Evolutionary conservation across 331 rosid species (phyloP).

Genomic region (Pyrus hybrid): DNA sequence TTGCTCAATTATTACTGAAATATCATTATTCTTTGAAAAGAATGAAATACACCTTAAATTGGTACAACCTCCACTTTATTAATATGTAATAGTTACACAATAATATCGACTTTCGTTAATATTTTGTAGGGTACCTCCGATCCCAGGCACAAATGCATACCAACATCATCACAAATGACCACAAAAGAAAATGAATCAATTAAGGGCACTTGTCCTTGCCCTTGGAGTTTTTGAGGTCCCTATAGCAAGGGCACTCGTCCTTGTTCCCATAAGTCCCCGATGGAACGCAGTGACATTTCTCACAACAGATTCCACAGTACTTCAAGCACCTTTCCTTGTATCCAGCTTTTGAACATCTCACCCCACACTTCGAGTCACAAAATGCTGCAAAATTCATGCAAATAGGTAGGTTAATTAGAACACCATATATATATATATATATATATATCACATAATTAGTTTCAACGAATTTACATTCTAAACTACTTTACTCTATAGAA

Average conservation of each 20-base stretch:
- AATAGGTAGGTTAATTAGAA: background rate
- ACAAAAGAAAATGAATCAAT: background rate
- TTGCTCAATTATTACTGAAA: background rate
- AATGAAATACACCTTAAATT: background rate
- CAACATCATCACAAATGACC: background rate
- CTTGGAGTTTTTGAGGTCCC: conserved; percentile 65
- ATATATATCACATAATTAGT: too few relatives aligned
- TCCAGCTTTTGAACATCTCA: conserved; percentile 67
- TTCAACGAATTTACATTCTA: too few relatives aligned
- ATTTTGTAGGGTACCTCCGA: background rate
- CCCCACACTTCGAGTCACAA: conserved; percentile 45
- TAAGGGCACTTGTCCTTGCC: conserved; percentile 78
- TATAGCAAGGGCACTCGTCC: conserved; percentile 87
- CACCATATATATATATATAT: background rate
- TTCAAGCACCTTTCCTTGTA: conserved; percentile 49
- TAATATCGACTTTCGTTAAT: background rate
- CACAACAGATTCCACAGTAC: conserved; percentile 80
- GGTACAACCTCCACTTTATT: background rate
- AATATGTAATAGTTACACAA: background rate
- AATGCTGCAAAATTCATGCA: conserved; percentile 19
- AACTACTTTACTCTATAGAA: too few relatives aligned
- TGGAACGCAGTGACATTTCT: conserved; percentile 70
- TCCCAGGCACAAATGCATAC: background rate
- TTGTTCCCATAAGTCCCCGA: conserved; percentile 88
- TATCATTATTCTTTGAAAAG: background rate